phyloP scores from a whole-genome alignment of 1,139 yeast species.

The Geotrichum bryndzae region DNA sequence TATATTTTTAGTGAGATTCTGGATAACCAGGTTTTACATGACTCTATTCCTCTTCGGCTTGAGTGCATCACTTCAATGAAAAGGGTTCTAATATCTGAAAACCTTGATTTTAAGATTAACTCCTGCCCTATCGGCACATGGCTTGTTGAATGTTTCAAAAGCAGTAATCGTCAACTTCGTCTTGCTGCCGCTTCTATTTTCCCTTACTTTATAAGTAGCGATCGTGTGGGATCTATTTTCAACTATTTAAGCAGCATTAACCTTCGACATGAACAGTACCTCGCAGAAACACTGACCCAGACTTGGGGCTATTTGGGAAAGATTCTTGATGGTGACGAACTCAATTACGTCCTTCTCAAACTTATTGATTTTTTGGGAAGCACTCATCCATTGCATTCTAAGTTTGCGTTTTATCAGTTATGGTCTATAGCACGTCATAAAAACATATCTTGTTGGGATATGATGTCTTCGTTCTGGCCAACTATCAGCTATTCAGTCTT shows the following conservation, averaged over 20 bases:
- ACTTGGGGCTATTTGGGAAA: slow-evolving; percentile 58
- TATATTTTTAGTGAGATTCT: slow-evolving; percentile 4
- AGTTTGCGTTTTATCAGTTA: slow-evolving; percentile 57
- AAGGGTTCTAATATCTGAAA: slow-evolving; percentile 20
- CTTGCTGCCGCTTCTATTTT: slow-evolving; percentile 23
- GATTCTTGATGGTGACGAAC: slow-evolving; percentile 54
- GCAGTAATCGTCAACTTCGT: slow-evolving; percentile 28
- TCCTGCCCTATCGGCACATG: slow-evolving; percentile 26
- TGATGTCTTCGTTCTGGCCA: slow-evolving; percentile 74
- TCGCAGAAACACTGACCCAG: slow-evolving; percentile 58
- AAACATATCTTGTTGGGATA: slow-evolving; percentile 42
- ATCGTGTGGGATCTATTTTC: background rate
- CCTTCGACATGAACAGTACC: slow-evolving; percentile 30
- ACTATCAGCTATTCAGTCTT: slow-evolving; percentile 64
- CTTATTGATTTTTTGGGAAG: slow-evolving; percentile 58
- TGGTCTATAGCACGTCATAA: slow-evolving; percentile 42
- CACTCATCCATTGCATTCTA: slow-evolving; percentile 53
- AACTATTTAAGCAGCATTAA: slow-evolving; percentile 25
- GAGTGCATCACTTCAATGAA: slow-evolving; percentile 21
- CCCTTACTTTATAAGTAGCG: background rate
- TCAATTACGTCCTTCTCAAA: slow-evolving; percentile 54
- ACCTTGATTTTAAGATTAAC: slow-evolving; percentile 21
- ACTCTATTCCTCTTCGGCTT: slow-evolving; percentile 18
- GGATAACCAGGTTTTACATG: slow-evolving; percentile 17
- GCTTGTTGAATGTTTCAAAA: slow-evolving; percentile 27